Base-by-base conservation (phyloP, 2,329 filamentous ascomycete genomes). In the Fusarium oligoseptatum region DNA sequence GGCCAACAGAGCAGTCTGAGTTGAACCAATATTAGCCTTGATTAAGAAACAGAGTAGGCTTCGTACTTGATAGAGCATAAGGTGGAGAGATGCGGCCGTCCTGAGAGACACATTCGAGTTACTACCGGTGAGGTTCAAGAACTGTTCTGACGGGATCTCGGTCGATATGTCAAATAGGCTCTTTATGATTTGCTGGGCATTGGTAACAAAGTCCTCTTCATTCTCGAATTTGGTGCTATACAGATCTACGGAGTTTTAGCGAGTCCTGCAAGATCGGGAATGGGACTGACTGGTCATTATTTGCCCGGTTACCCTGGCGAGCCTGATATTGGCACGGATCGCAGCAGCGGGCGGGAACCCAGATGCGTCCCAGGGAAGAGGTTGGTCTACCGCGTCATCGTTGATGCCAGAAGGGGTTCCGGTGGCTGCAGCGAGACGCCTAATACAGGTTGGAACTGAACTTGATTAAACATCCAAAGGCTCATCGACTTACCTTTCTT, bases 161-260 rank as follows among this genome's bases (percentile, higher is more conserved):
- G 32, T 37, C 3, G 63, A 66, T 2, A 69, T 66, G 10, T 62
- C 67, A 11, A 56, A 50, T 9, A 69, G 20, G 15, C 29, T 37
- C 27, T 45, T 43, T 6, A 69, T 20, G n/a, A 66, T 69, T 45
- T 69, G 29, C 22, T 69, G 62, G 12, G 66, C 63, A n/a, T 56
- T 69, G 3, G 27, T 56, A 3, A 69, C 50, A 20, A 69, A 69
- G 11, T 32, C 52, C 2, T 66, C 48, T 48, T 69, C 63, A 1
- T 39, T 22, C 6, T 56, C 48, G 20, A 50, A 36, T n/a, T 61
- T 56, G 1, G 52, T 45, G 6, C 67, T 50, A 14, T 62, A 66
- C 6, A 69, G 36, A 15, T 66, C 67, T 69, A 34, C 7, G 2
- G 20, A 4, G 11, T 2, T 9, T 69, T 36, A 66, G 57, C 7